These are phyloP conservation scores for Ogataea trehalophila DNA, from an alignment of 805 yeast genomes.

Conservation along the genomic window DNA sequence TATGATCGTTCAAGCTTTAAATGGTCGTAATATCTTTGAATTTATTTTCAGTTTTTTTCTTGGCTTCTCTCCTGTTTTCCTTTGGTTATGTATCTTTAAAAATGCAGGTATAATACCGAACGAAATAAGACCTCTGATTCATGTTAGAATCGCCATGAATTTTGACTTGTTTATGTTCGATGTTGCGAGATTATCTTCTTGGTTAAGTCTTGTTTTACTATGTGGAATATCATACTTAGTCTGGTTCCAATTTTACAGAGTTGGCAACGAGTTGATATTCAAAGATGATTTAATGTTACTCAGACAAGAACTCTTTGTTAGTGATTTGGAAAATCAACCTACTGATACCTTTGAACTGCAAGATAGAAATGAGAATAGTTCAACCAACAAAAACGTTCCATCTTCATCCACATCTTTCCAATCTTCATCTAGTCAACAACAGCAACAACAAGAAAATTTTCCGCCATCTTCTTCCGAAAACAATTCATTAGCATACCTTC, in stretches of 20 bases:
- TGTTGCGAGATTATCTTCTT: conserved; percentile 13
- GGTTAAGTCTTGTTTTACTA: conserved; percentile 16
- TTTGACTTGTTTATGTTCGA: conserved; percentile 39
- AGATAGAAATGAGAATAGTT: not conserved
- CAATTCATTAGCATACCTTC: conserved; percentile 10
- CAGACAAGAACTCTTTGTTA: not conserved
- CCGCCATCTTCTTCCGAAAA: not conserved
- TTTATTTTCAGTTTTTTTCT: conserved; percentile 40
- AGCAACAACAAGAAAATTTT: not conserved
- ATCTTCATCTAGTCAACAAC: conserved; percentile 2
- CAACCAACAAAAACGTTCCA: not conserved
- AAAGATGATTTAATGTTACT: not conserved
- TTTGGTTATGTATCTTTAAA: conserved; percentile 55
- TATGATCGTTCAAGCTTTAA: conserved; percentile 15
- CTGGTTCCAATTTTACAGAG: conserved; percentile 14
- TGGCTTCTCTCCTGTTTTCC: conserved; percentile 48
- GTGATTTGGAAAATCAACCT: not conserved
- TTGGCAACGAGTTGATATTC: conserved; percentile 1
- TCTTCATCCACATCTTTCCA: conserved; percentile 2
- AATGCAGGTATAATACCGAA: conserved; percentile 56
- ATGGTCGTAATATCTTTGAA: conserved; percentile 22
- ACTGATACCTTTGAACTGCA: not conserved
- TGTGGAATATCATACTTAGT: conserved; percentile 12
- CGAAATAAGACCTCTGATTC: conserved; percentile 47
- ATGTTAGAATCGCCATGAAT: conserved; percentile 41